Evolutionary conservation across 2,329 filamentous ascomycete species (phyloP), one percentile per base, ranked within the genome.

Genomic region (Colletotrichum sansevieriae): DNA sequence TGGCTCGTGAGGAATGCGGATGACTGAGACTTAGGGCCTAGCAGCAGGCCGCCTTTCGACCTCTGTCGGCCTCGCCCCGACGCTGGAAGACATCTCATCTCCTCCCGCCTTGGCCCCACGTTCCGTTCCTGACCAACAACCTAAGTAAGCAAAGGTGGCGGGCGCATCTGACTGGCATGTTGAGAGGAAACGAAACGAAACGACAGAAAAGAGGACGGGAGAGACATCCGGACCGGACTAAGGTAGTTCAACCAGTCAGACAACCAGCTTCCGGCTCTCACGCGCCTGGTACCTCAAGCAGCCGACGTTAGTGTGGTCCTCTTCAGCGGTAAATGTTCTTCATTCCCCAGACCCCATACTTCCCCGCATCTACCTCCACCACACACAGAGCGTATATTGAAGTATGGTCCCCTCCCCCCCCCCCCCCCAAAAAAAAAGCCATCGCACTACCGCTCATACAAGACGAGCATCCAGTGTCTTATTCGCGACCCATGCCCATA

Each of bases 381-480:
- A 11, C 12, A 15, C 3, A 29, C 29, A 29, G 37, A 39, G 3
- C 7, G 4, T 1, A 5, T 39, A 39, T 12, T 13, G 13, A 11
- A 39, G 37, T 13, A 12, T 18, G 15, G 3, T 2, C 39, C 56
- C 22, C 22, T 2, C 22, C 22, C 22, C 22, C 22, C 22, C 22
- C 22, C 22, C 22, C 22, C 22, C 22, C 22, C 2, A 22, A 22
- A 22, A 47, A 25, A 58, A 39, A n/a, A 8, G 57, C 18, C 58
- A 33, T 47, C 22, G 52, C 59, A 62, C 22, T 62, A 44, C 59
- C 59, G 47, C 47, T 46, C 49, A 51, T 47, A 18, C 61, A 35
- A 66, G 66, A 62, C 66, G 56, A 13, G 56, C 62, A 69, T 61
- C 56, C 55, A 61, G 43, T 44, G 52, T 35, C 55, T 35, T 46